Evolutionary conservation across 164 flowering plant species (phyloP).

Genomic region (Amborella trichopoda): DNA sequence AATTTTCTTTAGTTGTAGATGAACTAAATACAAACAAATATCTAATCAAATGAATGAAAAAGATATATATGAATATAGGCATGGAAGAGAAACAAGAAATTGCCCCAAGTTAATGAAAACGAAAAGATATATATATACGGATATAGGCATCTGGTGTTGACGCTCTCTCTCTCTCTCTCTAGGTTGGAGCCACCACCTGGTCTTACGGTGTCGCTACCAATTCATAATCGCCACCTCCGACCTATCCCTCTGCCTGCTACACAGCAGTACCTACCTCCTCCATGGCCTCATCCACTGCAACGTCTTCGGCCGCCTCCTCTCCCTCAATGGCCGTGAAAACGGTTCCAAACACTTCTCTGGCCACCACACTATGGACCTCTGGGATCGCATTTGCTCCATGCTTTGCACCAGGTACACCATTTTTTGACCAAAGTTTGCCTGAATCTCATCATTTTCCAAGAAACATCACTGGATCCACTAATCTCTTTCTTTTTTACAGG

Average conservation of each 20-base stretch:
- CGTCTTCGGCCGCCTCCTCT: slow-evolving; percentile 71
- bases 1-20: background rate
- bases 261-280: slow-evolving; percentile 31
- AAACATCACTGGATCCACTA: no score
- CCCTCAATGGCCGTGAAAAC: slow-evolving; percentile 75
- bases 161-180: background rate
- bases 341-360: slow-evolving; percentile 60
- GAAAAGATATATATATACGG: background rate
- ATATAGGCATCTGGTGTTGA: background rate
- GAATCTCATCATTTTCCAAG: no score
- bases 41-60: no score
- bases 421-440: no score
- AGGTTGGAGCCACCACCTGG: slow-evolving; percentile 87
- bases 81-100: no score
- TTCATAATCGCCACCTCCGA: slow-evolving; percentile 39
- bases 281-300: slow-evolving; percentile 79
- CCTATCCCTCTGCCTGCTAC: background rate
- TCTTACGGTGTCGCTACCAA: slow-evolving; percentile 69
- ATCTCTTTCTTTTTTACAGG: no score
- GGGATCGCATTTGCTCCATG: slow-evolving; percentile 67
- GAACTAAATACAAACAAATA: background rate
- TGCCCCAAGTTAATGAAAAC: background rate
- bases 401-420: slow-evolving; percentile 66
- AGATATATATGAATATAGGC: no score
- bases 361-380: slow-evolving; percentile 72